phyloP scores from a whole-genome alignment of 2,329 filamentous ascomycete genomes.

The Pseudomassariella vexata region DNA sequence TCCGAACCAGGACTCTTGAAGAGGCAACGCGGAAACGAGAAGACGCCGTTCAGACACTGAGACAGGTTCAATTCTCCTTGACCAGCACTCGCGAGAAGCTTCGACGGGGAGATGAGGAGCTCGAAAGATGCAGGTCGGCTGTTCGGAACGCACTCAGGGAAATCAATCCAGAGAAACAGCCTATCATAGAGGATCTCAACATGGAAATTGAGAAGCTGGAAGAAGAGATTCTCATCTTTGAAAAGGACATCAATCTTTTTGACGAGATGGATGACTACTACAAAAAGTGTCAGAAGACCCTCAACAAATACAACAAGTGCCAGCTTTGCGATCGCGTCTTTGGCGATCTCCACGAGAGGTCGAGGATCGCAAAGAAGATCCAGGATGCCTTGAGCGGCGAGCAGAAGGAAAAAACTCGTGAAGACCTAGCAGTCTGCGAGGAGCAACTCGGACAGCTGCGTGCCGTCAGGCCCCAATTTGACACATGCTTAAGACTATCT shows the following conservation, averaged over 20 bases:
- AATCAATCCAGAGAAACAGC: constrained; percentile 32
- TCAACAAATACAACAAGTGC: constrained; percentile 67
- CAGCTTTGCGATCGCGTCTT: constrained; percentile 71
- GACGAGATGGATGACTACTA: constrained; percentile 69
- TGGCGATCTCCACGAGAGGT: constrained; percentile 52
- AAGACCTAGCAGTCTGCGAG: constrained; percentile 48
- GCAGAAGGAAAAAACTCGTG: constrained; percentile 56
- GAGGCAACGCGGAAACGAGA: constrained; percentile 69
- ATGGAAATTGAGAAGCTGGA: constrained; percentile 44
- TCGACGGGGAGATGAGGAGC: constrained; percentile 58
- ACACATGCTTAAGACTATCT: constrained; percentile 66
- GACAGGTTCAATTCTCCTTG: constrained; percentile 70
- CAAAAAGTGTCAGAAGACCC: constrained; percentile 57
- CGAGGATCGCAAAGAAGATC: constrained; percentile 62
- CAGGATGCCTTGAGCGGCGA: constrained; percentile 57
- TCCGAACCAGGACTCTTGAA: constrained; percentile 50
- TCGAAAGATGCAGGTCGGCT: constrained; percentile 52
- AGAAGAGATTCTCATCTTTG: constrained; percentile 52
- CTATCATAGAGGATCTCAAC: constrained; percentile 48
- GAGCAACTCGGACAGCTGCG: constrained; percentile 53
- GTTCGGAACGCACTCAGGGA: constrained; percentile 43
- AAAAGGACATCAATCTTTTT: constrained; percentile 64
- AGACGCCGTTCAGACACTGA: constrained; percentile 62
- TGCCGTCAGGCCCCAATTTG: constrained; percentile 61
- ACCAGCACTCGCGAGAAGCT: constrained; percentile 59